phyloP scores from a whole-genome alignment of 441 rosid genomes.

The Gossypium gossypioides region DNA sequence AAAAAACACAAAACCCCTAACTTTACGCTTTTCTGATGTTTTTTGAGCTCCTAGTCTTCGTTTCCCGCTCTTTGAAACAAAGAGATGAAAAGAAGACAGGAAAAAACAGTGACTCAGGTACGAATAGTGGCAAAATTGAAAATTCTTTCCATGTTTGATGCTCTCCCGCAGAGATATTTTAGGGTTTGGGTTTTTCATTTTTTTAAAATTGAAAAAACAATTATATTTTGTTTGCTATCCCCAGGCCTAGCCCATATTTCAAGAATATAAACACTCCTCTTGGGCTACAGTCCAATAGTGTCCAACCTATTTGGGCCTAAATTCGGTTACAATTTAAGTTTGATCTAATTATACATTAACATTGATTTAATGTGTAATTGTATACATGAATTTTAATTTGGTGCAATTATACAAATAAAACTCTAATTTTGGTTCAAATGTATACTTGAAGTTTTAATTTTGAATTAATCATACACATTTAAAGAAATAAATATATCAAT shows the following conservation, averaged over 20 bases:
- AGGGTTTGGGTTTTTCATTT: slow-evolving; percentile 15
- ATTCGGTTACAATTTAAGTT: neutral
- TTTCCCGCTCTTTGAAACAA: slow-evolving; percentile 20
- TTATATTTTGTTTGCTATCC: neutral
- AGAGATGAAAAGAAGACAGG: neutral
- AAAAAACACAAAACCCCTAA: neutral
- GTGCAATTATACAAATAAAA: too few relatives aligned
- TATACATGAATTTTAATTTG: too few relatives aligned
- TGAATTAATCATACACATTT: too few relatives aligned
- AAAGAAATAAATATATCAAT: too few relatives aligned
- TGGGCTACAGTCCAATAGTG: neutral
- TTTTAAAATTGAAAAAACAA: neutral
- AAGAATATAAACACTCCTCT: neutral
- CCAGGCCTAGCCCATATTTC: neutral
- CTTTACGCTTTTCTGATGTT: neutral
- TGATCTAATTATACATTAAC: neutral
- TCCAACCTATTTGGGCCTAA: neutral
- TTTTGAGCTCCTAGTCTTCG: neutral
- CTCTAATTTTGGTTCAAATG: too few relatives aligned
- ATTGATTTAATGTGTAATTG: too few relatives aligned
- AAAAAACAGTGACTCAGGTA: neutral
- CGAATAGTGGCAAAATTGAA: slow-evolving; percentile 19
- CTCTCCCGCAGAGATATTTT: neutral
- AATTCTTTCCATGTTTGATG: neutral
- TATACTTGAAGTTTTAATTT: too few relatives aligned